phyloP scores from a whole-genome alignment of 768 basidiomycete species.

The Pholiota conissans region DNA sequence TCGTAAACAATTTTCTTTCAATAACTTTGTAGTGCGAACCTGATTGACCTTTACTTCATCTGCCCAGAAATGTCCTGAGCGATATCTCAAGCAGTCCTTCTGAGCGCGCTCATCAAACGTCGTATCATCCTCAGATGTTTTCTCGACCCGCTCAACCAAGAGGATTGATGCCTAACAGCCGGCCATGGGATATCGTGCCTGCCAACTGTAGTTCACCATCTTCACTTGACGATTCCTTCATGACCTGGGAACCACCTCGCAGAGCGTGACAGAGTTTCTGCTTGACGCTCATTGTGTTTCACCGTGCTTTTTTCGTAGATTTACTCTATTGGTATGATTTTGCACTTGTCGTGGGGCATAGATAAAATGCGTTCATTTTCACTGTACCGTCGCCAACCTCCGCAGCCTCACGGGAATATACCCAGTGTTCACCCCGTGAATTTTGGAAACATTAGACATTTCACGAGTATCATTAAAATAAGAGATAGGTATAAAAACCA shows the following conservation, averaged over 20 bases:
- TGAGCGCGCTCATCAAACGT: slow-evolving; percentile 12
- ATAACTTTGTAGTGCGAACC: neutral
- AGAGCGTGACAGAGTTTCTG: slow-evolving; percentile 21
- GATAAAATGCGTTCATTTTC: neutral
- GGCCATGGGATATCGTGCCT: slow-evolving; percentile 30
- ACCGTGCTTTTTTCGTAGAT: neutral
- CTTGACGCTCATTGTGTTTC: neutral
- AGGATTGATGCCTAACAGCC: slow-evolving; percentile 19
- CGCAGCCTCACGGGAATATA: neutral
- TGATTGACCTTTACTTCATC: slow-evolving; percentile 5
- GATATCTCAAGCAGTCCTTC: slow-evolving; percentile 32
- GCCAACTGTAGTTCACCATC: slow-evolving; percentile 27
- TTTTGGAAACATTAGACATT: neutral
- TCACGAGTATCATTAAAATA: neutral
- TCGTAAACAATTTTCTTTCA: slow-evolving; percentile 39
- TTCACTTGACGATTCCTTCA: slow-evolving; percentile 55
- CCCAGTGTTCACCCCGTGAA: neutral
- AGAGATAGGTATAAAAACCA: neutral
- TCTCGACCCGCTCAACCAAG: slow-evolving; percentile 12
- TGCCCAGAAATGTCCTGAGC: slow-evolving; percentile 43
- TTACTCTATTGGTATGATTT: neutral
- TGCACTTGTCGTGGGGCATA: neutral
- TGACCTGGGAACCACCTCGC: slow-evolving; percentile 59
- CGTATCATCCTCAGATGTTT: slow-evolving; percentile 14
- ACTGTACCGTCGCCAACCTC: neutral